Evolutionary conservation across 257 asterid species (phyloP).

Genomic region (Schizonepeta tenuifolia): DNA sequence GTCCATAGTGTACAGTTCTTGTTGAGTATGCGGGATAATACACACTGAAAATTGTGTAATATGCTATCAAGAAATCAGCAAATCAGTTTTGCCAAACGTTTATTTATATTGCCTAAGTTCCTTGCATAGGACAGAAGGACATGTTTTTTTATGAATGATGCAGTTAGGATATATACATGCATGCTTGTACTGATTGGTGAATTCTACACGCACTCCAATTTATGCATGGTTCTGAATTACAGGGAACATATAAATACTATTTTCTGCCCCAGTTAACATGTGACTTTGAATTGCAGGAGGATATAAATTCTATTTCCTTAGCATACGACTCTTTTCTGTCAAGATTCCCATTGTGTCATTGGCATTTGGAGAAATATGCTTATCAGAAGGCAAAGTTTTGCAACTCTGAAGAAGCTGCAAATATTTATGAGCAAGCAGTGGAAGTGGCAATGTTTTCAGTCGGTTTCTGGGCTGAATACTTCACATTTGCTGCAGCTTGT

Average conservation of each 20-base stretch:
- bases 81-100: conserved; percentile 4
- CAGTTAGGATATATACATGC: conserved; percentile 7
- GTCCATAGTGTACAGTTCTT: neutral
- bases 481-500: conserved; percentile 58
- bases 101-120: neutral
- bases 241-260: conserved; percentile 58
- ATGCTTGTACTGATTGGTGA: conserved; percentile 26
- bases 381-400: conserved; percentile 62
- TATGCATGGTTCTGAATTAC: conserved; percentile 33
- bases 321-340: conserved; percentile 78
- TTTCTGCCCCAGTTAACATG: conserved; percentile 32
- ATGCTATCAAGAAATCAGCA: conserved; percentile 15
- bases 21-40: conserved; percentile 4
- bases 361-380: conserved; percentile 85
- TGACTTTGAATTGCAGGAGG: conserved; percentile 60
- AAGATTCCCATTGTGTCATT: conserved; percentile 81
- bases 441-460: conserved; percentile 64
- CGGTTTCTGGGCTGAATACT: conserved; percentile 87
- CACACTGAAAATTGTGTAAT: neutral
- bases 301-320: conserved; percentile 59
- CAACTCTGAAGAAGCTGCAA: conserved; percentile 64
- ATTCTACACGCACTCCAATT: conserved; percentile 5
- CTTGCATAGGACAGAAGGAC: conserved; percentile 6
- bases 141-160: conserved; percentile 1
- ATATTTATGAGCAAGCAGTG: conserved; percentile 66